Base-by-base conservation (phyloP, 805 yeast genomes). In the Wickerhamomyces bovis region DNA sequence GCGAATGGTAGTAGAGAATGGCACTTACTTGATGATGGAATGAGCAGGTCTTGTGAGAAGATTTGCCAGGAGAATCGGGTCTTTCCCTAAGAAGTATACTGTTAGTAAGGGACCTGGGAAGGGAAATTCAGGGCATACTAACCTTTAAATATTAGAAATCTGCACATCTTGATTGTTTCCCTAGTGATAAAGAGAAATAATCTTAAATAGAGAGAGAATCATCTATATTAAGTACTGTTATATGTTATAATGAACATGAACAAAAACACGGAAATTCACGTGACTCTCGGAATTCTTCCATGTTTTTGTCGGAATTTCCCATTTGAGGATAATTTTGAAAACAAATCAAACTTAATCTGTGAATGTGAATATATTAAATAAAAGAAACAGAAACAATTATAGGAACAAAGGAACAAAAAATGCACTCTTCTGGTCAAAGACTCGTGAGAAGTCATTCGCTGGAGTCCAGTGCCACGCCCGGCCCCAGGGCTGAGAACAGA, bases 11-110 rank as follows among this genome's bases (percentile, higher is more conserved):
- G n/a, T n/a, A n/a, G n/a, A n/a, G n/a, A n/a, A n/a, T n/a, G n/a
- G n/a, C 2, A 48, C 68, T 42, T 46, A 67, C 70, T 92, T 92
- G 63, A 94, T 94, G 60, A 94, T 94, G 4, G 97, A 89, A 63
- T 94, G 99, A 1, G 96, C 97, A 0, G 99, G 99, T 48, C 89
- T 78, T 3, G 99, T 94, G 42, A 94, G 73, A 23, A 94, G 72
- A 61, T 92, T 90, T 13, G 95, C 86, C 33, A 94, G 73, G 39
- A 85, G 77, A 60, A 92, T 87, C 3, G 95, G 86, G 55, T 94
- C 96, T 41, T 84, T 81, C 23, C 97, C 96, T 53, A 13, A 21
- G 7, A 11, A 10, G 8, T 15, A 13, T 3, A 16, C 4, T 11
- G 30, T 18, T 39, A 16, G 25, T 39, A 12, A 21, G 19, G 13